Evolutionary conservation across 768 basidiomycete species (phyloP), one percentile per base, ranked within the genome.

Genomic region (Arthromyces matolae): DNA sequence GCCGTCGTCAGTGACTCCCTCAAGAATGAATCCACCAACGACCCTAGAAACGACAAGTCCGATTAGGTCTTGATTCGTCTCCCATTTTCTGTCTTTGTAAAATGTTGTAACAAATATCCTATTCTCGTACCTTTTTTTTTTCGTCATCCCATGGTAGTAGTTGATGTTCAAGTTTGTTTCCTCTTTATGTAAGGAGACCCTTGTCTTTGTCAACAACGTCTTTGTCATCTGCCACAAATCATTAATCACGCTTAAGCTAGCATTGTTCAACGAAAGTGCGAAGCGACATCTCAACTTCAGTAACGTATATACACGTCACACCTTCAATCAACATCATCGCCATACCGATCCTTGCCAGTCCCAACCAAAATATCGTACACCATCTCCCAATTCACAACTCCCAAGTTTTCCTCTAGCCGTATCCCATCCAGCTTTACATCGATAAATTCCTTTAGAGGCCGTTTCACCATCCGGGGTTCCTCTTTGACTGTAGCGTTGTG

Each of bases 201-300:
- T 44, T 45, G 53, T 55, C 65, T 68, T 66, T 68, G 66, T 68
- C 64, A 68, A n/a, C n/a, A n/a, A 64, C 61, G 56, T 71, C 68
- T 71, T 69, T 69, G 69, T 71, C 68, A 68, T 67, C 67, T 53
- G 36, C 12, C 42, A 48, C 47, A 44, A 25, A 33, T 49, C 28
- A 44, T 44, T n/a, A n/a, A 18, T 31, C 42, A 43, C 39, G 29
- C 25, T 19, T 8, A 28, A 28, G 40, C 38, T 24, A 16, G 32
- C 32, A 16, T 16, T 16, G 16, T 16, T 10, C 13, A 33, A 10
- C 32, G 3, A n/a, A n/a, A n/a, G n/a, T n/a, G n/a, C n/a, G n/a
- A n/a, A n/a, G n/a, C n/a, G n/a, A n/a, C n/a, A n/a, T n/a, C n/a
- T n/a, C n/a, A n/a, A n/a, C n/a, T n/a, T n/a, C n/a, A n/a, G n/a